phyloP scores from a whole-genome alignment of 371 early-diverging fungal species.

The Mortierella sp. region DNA sequence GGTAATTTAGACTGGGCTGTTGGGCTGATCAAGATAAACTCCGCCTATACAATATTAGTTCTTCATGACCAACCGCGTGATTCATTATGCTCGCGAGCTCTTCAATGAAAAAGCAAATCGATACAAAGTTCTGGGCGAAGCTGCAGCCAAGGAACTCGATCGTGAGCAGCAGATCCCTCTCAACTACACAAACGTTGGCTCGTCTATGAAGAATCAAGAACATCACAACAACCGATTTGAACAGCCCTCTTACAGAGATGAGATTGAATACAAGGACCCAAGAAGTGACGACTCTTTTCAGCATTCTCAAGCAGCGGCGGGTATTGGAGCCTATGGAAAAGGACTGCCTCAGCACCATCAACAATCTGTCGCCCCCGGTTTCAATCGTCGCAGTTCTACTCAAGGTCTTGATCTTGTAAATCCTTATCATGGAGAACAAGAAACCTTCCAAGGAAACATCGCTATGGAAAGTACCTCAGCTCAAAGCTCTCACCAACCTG shows the following conservation, averaged over 20 bases:
- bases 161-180: conserved; percentile 57
- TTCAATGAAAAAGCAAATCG: conserved; percentile 35
- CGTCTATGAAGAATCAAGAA: conserved; percentile 18
- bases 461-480: conserved; percentile 2
- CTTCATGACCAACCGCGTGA: conserved; percentile 55
- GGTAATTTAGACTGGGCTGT: background rate
- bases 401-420: conserved; percentile 39
- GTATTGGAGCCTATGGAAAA: conserved; percentile 29
- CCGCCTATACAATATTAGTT: conserved; percentile 22
- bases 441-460: background rate
- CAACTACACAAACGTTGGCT: conserved; percentile 43
- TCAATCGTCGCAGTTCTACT: conserved; percentile 30
- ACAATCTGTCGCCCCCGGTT: conserved; percentile 33
- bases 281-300: conserved; percentile 19
- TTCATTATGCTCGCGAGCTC: conserved; percentile 55
- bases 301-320: conserved; percentile 24
- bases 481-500: background rate
- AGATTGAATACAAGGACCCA: conserved; percentile 49
- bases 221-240: conserved; percentile 19
- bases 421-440: conserved; percentile 39
- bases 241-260: conserved; percentile 50
- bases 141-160: conserved; percentile 44
- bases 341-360: conserved; percentile 13
- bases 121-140: conserved; percentile 51
- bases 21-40: background rate